Evolutionary conservation across 306 rosid genomes (phyloP).

Genomic region (Trichosanthes truncata): DNA sequence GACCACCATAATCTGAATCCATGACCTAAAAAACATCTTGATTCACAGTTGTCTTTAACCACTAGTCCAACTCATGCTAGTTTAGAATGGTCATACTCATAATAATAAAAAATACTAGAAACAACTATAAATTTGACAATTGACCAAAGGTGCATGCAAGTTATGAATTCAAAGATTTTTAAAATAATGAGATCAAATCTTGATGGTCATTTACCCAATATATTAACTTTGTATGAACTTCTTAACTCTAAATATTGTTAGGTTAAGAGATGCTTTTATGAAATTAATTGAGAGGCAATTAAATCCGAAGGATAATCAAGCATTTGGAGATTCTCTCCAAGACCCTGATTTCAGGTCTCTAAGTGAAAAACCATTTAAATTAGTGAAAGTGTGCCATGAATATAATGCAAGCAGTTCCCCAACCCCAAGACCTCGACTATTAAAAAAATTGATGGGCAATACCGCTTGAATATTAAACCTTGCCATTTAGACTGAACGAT

Average conservation of each 20-base stretch:
- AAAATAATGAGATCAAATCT: no score
- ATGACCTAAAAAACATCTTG: no score
- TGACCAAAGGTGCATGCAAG: not conserved
- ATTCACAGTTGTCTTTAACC: not conserved
- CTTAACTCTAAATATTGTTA: not conserved
- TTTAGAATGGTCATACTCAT: no score
- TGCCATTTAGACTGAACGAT: not conserved
- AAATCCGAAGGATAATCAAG: not conserved
- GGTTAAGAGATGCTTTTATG: not conserved
- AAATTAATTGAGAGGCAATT: not conserved
- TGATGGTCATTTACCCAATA: no score
- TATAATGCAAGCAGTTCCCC: not conserved
- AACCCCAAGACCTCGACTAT: not conserved
- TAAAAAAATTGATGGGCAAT: not conserved
- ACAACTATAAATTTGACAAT: no score
- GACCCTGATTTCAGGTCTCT: not conserved
- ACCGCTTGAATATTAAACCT: not conserved
- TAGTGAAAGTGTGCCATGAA: not conserved
- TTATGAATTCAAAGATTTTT: not conserved
- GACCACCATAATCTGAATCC: no score
- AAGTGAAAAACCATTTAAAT: not conserved
- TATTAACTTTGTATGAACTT: no score
- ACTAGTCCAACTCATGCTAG: no score
- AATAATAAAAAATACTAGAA: no score
- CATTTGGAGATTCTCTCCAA: not conserved